These are phyloP conservation scores for Bassia scoparia DNA, from an alignment of 148 eudicot species.

Conservation along the genomic window DNA sequence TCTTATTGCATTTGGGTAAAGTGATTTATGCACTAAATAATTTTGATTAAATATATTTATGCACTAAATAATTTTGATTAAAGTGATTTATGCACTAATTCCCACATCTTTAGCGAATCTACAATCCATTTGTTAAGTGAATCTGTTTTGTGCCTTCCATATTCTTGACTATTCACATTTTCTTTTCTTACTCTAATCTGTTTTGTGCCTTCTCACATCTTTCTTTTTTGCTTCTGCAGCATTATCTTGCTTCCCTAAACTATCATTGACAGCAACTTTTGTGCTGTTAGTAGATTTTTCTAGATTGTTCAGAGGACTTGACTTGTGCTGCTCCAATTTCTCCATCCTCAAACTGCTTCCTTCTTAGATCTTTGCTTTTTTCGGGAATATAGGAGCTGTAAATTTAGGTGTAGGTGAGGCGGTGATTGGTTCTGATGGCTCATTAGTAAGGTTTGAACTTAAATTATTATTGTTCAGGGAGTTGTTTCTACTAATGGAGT, in stretches of 20 bases:
- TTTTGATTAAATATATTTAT: no score
- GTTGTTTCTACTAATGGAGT: constrained; percentile 20
- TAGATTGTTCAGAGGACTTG: constrained; percentile 26
- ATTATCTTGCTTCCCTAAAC: constrained; percentile 27
- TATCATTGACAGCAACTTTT: constrained; percentile 25
- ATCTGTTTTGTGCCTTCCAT: no score
- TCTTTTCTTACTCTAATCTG: no score
- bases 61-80: no score
- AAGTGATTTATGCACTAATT: no score
- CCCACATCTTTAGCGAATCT: no score
- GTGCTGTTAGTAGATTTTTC: constrained; percentile 27
- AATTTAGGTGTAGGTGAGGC: constrained; percentile 33
- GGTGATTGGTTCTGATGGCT: constrained; percentile 43
- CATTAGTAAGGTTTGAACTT: constrained; percentile 33
- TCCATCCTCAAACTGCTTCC: constrained; percentile 32
- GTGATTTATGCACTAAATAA: no score
- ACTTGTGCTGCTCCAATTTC: constrained; percentile 29
- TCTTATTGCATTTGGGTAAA: no score
- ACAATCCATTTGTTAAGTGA: no score
- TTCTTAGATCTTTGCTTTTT: constrained; percentile 42
- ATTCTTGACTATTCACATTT: no score
- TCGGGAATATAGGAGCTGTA: constrained; percentile 44
- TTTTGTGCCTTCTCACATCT: no score
- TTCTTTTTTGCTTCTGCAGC: constrained; percentile 25
- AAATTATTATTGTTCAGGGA: constrained; percentile 29